Evolutionary conservation across 108 stramenopile species (phyloP).

Genomic region (Pseudonitzschia pungens): DNA sequence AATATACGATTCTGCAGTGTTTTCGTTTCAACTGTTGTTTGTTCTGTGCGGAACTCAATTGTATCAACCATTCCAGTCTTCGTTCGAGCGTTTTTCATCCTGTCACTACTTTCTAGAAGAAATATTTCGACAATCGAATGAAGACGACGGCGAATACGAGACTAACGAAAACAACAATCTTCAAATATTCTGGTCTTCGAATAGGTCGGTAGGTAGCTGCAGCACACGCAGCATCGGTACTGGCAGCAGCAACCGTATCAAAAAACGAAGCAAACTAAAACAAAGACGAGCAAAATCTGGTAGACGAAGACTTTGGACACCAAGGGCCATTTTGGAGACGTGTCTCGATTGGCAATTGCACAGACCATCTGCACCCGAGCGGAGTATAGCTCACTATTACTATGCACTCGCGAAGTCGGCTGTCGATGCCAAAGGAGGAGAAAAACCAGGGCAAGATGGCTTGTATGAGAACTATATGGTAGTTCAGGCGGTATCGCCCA

Average conservation of each 20-base stretch:
- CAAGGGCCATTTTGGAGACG: constrained; percentile 34
- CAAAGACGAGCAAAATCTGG: background rate
- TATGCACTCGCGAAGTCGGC: constrained; percentile 49
- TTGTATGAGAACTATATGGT: constrained; percentile 70
- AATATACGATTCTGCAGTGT: constrained; percentile 66
- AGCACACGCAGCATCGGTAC: constrained; percentile 15
- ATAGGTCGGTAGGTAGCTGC: constrained; percentile 8
- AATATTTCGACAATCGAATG: constrained; percentile 17
- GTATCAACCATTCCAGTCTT: constrained; percentile 61
- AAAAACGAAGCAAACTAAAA: background rate
- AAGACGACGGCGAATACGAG: constrained; percentile 4
- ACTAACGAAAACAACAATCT: constrained; percentile 13
- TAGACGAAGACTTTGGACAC: constrained; percentile 39
- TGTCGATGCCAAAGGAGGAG: constrained; percentile 38
- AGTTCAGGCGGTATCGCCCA: constrained; percentile 53
- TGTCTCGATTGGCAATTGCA: constrained; percentile 60
- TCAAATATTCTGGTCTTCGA: constrained; percentile 19
- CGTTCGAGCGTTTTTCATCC: constrained; percentile 12
- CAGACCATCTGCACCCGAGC: constrained; percentile 61
- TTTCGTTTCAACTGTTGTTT: constrained; percentile 56
- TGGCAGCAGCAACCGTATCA: background rate
- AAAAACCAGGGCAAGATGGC: constrained; percentile 63
- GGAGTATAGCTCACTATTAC: constrained; percentile 62
- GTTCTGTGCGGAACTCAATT: constrained; percentile 75
- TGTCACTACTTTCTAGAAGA: constrained; percentile 28